Base-by-base conservation (phyloP, 2,329 filamentous ascomycete genomes). In the Aspergillus luchuensis region DNA sequence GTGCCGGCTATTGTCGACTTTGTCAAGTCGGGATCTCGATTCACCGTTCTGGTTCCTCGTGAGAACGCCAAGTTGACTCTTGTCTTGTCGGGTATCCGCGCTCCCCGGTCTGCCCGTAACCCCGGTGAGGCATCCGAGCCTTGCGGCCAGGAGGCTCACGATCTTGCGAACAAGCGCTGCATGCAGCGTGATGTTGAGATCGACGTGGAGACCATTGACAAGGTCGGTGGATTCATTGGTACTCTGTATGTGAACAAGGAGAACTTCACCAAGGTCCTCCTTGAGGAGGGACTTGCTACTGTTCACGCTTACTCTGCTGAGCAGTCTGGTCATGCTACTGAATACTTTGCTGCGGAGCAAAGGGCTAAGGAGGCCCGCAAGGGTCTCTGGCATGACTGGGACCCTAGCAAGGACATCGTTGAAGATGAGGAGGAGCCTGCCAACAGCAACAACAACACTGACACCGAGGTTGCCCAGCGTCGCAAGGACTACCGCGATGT, bases 161-260 rank as follows among this genome's bases (percentile, higher is more conserved):
- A 99, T 54, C 88, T 98, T 67, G 93, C 94, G 52, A 92, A 91
- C 78, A 89, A 87, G 71, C 87, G 93, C 60, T 92, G 90, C 79
- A 90, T 92, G 82, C 95, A 99, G 81, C 89, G 95, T 57, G 95
- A 99, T 76, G 93, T 95, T 52, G 94, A 98, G 78, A 91, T 99
- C 60, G 93, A 99, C 70, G 90, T 99, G 19, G 89, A 97, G 75
- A 92, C 93, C 70, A 91, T 92, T 67, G 95, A 99, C 83, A 98
- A 97, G 83, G 89, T 95, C 25, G 95, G 95, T 70, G 95, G 95
- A 39, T 99, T 99, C 82, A 98, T 99, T 68, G 95, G 95, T 58
- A 91, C 92, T 13, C 84, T 99, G 23, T 97, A 92, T 76, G 86
- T 99, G 75, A 94, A 92, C 82, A 91, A 93, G 56, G 94, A 98